Base-by-base conservation (phyloP, 345 rosid genomes). In the Crucihimalaya himalaica region DNA sequence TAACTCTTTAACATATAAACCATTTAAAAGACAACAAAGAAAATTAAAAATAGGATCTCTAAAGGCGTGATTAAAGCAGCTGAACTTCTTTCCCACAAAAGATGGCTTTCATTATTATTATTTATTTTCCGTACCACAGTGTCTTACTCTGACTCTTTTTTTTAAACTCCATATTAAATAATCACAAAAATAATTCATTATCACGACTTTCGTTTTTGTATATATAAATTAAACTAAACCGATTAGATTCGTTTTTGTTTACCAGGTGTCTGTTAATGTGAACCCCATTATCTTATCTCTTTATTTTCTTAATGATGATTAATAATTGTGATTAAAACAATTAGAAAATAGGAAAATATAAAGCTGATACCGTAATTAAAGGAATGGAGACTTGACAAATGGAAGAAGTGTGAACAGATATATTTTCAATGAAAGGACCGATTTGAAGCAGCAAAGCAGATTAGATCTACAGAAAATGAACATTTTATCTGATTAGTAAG, bases 71-170 rank as follows among this genome's bases (percentile, higher is more conserved):
- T 21, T 70, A 77, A 77, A 77, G 80, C 68, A 71, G 56, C 71
- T 63, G 28, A 48, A 64, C 61, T 70, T 70, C 71, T 43, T 77
- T 77, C 18, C 80, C 72, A 77, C 66, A 77, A 77, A 70, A 64
- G 57, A 70, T 70, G 80, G 76, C 67, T 70, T 71, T 77, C 45
- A 21, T 64, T 37, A 62, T 42, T 42, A 43, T 54, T 62, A 69
- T 76, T 63, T 61, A 43, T 55, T 76, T 63, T 70, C 66, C 65
- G 76, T 63, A 70, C 80, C 65, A 63, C 66, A 76, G 65, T 76
- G 75, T 76, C 75, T 70, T 70, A 77, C 72, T 71, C 76, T 64
- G 71, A 65, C 72, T 77, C 72, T 65, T 71, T n/a, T 50, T 77
- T 77, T 50, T 58, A n/a, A n/a, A n/a, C n/a, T n/a, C n/a, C n/a